phyloP scores from a whole-genome alignment of 352 stramenopile species.

The Phytophthora rubi region DNA sequence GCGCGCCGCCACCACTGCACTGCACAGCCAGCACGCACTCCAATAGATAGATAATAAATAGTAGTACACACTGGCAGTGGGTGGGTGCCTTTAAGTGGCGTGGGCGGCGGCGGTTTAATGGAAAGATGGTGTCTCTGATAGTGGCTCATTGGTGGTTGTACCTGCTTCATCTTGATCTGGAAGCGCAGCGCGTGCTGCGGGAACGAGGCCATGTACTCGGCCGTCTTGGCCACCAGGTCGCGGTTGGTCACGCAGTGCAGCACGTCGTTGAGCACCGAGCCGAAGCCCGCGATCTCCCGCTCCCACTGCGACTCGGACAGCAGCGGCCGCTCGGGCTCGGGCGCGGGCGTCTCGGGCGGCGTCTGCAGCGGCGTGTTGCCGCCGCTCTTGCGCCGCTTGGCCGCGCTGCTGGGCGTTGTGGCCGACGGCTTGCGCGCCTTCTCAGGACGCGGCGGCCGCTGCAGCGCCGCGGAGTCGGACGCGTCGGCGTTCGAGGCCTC shows the following conservation, averaged over 20 bases:
- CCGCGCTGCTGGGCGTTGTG: slow-evolving; percentile 6
- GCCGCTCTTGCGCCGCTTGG: slow-evolving; percentile 15
- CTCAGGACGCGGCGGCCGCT: slow-evolving; percentile 10
- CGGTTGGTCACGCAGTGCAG: slow-evolving; percentile 71
- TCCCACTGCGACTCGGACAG: slow-evolving; percentile 75
- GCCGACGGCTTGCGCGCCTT: slow-evolving; percentile 15
- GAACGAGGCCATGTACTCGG: slow-evolving; percentile 75
- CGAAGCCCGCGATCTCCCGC: slow-evolving; percentile 79
- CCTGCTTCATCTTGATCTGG: slow-evolving; percentile 91
- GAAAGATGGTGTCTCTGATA: neutral
- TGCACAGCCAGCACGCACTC: neutral
- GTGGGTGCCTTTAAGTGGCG: neutral
- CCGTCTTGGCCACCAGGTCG: slow-evolving; percentile 77
- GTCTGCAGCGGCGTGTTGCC: slow-evolving; percentile 19
- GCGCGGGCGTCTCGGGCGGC: slow-evolving; percentile 8
- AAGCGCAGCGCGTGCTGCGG: slow-evolving; percentile 79
- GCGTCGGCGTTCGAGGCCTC: slow-evolving; percentile 10
- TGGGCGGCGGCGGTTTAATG: neutral
- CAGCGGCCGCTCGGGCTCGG: slow-evolving; percentile 38
- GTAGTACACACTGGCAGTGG: neutral
- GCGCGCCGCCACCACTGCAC: neutral
- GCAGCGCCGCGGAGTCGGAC: neutral
- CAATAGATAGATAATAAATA: neutral
- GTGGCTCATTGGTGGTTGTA: slow-evolving; percentile 27
- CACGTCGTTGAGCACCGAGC: slow-evolving; percentile 73